Evolutionary conservation across 768 basidiomycete species (phyloP).

Genomic region (Lactifluus volemus): DNA sequence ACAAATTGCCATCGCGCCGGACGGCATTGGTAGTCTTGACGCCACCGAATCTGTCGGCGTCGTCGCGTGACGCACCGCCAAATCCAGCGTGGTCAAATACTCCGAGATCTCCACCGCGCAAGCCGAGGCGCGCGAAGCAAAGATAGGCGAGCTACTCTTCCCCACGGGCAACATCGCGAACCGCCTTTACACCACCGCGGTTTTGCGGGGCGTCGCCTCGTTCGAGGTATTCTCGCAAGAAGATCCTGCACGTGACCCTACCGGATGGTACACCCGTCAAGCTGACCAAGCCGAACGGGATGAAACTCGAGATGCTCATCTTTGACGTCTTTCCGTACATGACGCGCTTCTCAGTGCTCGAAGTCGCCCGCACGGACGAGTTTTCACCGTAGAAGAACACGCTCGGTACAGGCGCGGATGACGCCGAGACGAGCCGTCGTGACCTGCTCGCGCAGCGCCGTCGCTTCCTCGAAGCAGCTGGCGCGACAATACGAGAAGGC

Average conservation of each 20-base stretch:
- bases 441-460: slow-evolving; percentile 85
- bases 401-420: slow-evolving; percentile 83
- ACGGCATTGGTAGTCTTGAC: slow-evolving; percentile 96
- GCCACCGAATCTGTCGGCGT: slow-evolving; percentile 96
- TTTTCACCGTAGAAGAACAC: slow-evolving; percentile 98
- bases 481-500: slow-evolving; percentile 60
- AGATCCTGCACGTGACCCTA: slow-evolving; percentile 80
- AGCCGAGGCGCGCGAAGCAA: slow-evolving; percentile 61
- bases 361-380: slow-evolving; percentile 81
- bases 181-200: slow-evolving; percentile 91
- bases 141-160: slow-evolving; percentile 74
- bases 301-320: slow-evolving; percentile 98
- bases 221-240: slow-evolving; percentile 89
- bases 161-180: slow-evolving; percentile 96
- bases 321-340: slow-evolving; percentile 98
- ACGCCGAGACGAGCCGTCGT: slow-evolving; percentile 81
- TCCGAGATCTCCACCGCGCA: slow-evolving; percentile 90
- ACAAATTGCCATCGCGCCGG: slow-evolving; percentile 90
- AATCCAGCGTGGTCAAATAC: slow-evolving; percentile 93
- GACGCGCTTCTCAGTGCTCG: slow-evolving; percentile 71
- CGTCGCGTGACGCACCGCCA: slow-evolving; percentile 70
- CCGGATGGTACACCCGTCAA: slow-evolving; percentile 61
- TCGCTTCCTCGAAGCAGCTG: slow-evolving; percentile 73
- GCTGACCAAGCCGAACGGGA: slow-evolving; percentile 88
- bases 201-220: slow-evolving; percentile 64